Evolutionary conservation across 495 filamentous ascomycete species (phyloP).

Genomic region (Corynascus novoguineensis): DNA sequence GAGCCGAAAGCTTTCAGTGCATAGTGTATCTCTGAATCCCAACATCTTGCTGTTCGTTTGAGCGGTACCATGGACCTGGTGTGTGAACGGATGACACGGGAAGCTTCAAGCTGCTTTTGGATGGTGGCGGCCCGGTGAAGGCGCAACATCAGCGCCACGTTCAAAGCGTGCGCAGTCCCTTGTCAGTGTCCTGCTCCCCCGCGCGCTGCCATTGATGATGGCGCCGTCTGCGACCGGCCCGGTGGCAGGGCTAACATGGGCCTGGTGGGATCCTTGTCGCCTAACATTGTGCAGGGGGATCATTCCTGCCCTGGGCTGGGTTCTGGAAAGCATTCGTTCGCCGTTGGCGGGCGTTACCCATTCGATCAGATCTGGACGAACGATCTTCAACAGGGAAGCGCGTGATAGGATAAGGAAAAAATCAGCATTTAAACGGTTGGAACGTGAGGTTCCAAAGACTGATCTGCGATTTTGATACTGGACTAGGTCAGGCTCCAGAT

Average conservation of each 20-base stretch:
- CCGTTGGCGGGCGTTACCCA: background rate
- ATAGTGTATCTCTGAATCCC: too few relatives aligned
- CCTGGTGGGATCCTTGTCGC: too few relatives aligned
- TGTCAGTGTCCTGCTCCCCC: background rate
- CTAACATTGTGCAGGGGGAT: background rate
- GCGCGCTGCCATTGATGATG: background rate
- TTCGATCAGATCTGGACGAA: background rate
- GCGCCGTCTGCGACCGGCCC: background rate
- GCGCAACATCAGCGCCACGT: background rate
- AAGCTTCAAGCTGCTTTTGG: background rate
- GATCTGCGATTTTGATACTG: background rate
- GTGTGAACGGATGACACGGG: too few relatives aligned
- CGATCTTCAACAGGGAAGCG: background rate
- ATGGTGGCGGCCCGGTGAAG: background rate
- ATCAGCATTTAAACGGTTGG: slow-evolving; percentile 5
- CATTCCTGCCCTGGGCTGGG: background rate
- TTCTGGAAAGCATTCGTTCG: slow-evolving; percentile 3
- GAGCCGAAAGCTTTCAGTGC: too few relatives aligned
- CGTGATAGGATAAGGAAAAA: background rate
- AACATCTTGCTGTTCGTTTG: too few relatives aligned
- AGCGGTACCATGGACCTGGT: too few relatives aligned
- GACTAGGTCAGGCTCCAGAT: slow-evolving; percentile 1
- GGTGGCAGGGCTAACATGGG: background rate
- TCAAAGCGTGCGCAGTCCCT: background rate
- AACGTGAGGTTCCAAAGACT: background rate